Percentiles rank a stretch among this genome's conserved stretches.
Evolutionary conservation across 2,329 filamentous ascomycete species (phyloP).

Genomic region (Paracoccidioides brasiliensis): DNA sequence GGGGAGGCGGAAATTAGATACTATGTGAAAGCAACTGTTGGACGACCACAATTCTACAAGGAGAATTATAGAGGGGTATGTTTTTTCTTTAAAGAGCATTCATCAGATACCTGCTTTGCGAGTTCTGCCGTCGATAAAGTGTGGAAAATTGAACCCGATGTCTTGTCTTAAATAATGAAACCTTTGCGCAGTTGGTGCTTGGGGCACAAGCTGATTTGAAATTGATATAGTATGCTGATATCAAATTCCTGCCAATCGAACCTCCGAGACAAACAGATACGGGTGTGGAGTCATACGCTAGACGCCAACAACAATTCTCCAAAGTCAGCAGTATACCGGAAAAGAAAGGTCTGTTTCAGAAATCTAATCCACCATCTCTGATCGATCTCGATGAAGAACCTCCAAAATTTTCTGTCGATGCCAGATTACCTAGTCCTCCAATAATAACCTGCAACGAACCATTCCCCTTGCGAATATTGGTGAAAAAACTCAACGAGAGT

Average conservation of each 20-base stretch:
- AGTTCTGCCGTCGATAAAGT: too few species aligned
- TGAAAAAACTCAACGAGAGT: slow-evolving; percentile 60
- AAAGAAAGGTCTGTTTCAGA: slow-evolving; percentile 49
- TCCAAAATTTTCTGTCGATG: slow-evolving; percentile 61
- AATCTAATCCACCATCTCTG: slow-evolving; percentile 17
- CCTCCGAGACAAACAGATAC: slow-evolving; percentile 57
- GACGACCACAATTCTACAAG: slow-evolving; percentile 75
- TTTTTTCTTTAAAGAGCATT: neutral
- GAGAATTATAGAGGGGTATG: slow-evolving; percentile 60
- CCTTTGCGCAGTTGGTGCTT: too few species aligned
- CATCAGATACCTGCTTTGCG: too few species aligned
- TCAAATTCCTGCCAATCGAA: slow-evolving; percentile 89
- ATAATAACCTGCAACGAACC: slow-evolving; percentile 83
- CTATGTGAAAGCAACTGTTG: slow-evolving; percentile 89
- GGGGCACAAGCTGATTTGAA: slow-evolving; percentile 7
- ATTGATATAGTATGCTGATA: slow-evolving; percentile 36
- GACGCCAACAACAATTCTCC: slow-evolving; percentile 52
- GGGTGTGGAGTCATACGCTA: slow-evolving; percentile 70
- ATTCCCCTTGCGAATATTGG: slow-evolving; percentile 64
- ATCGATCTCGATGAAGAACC: slow-evolving; percentile 23
- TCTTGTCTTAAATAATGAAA: too few species aligned
- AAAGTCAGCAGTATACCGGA: slow-evolving; percentile 15
- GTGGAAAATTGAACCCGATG: too few species aligned
- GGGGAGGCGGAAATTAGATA: slow-evolving; percentile 84
- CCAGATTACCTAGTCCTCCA: slow-evolving; percentile 71